These are phyloP conservation scores for Serendipita vermifera DNA, from an alignment of 768 basidiomycete species.

Conservation along the genomic window DNA sequence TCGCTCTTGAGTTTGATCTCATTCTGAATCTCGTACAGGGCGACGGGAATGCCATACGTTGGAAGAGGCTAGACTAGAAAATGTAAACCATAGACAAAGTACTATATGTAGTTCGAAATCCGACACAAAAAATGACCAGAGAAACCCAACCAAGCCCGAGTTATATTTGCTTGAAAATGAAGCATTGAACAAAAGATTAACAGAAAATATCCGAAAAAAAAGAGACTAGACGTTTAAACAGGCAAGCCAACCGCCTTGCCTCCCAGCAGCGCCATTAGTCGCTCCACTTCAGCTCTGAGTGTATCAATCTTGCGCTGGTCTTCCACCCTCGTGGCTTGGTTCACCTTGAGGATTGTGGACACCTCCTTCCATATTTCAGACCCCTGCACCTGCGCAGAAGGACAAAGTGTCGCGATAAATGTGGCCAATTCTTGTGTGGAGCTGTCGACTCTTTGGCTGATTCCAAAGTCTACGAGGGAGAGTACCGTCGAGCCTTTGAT, in stretches of 20 bases:
- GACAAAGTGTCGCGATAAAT: conserved; percentile 1
- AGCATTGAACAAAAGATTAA: no score
- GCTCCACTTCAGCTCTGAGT: not conserved
- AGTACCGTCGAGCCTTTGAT: conserved; percentile 1
- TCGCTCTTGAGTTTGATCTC: not conserved
- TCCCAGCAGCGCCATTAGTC: conserved; percentile 1
- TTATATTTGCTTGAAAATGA: no score
- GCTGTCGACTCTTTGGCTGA: not conserved
- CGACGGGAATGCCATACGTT: conserved; percentile 34
- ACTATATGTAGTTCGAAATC: no score
- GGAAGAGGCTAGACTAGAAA: no score
- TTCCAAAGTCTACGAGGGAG: not conserved
- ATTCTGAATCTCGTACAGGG: conserved; percentile 22
- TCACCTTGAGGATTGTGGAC: not conserved
- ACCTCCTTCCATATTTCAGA: conserved; percentile 1
- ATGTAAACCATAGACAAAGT: no score
- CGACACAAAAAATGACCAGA: no score
- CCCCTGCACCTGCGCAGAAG: not conserved
- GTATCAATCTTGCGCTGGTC: conserved; percentile 1
- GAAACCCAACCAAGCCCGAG: no score
- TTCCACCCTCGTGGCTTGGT: conserved; percentile 4
- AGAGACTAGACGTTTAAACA: no score
- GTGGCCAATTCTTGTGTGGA: not conserved
- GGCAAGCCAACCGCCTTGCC: no score
- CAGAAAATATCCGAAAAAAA: no score